Conservation (phyloP, 495 filamentous ascomycete species). For the Darksidea phi region DNA sequence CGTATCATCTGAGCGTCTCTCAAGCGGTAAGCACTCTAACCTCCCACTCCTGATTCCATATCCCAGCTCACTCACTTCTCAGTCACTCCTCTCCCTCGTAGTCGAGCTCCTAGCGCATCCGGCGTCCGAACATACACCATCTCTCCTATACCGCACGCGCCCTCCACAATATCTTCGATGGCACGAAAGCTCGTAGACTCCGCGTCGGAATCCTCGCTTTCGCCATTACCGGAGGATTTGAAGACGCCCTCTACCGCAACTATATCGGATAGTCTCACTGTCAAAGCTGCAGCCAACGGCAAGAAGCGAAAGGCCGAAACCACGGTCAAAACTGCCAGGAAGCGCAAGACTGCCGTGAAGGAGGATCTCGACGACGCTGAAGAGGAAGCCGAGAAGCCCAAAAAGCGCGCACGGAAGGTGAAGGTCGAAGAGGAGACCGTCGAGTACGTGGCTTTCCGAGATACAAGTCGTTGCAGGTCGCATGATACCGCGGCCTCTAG, state of each 20-base stretch:
- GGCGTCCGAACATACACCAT: background rate
- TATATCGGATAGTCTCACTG: background rate
- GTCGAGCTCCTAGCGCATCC: no score
- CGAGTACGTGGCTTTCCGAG: background rate
- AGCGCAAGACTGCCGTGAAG: constrained; percentile 2
- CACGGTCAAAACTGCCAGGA: constrained; percentile 4
- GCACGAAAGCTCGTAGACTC: constrained; percentile 1
- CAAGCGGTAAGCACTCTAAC: no score
- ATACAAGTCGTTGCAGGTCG: no score
- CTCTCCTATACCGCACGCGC: background rate
- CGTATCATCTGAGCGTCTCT: no score
- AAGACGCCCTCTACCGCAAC: background rate
- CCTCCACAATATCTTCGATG: background rate
- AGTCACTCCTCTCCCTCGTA: background rate
- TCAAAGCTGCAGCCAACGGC: constrained; percentile 1
- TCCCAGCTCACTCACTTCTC: background rate
- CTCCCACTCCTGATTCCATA: no score
- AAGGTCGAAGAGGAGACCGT: constrained; percentile 7
- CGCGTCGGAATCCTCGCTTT: constrained; percentile 16
- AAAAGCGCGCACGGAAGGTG: background rate
- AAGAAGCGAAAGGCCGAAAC: constrained; percentile 18
- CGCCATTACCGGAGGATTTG: constrained; percentile 2
- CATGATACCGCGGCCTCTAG: no score
- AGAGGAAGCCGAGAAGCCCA: background rate
- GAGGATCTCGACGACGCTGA: background rate